Evolutionary conservation across 495 filamentous ascomycete species (phyloP).

Genomic region (Talaromyces ruber): DNA sequence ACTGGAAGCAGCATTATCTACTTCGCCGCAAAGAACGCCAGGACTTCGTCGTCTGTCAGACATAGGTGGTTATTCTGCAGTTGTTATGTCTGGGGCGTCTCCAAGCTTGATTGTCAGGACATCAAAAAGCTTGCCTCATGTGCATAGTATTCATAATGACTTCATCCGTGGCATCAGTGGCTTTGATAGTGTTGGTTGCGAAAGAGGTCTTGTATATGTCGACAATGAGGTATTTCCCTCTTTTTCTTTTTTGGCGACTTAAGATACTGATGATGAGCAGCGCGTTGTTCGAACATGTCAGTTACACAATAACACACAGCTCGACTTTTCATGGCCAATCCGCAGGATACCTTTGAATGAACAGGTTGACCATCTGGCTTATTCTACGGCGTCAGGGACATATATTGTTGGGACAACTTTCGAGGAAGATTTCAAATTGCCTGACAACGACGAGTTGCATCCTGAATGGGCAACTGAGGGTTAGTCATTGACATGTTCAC

Average conservation of each 20-base stretch:
- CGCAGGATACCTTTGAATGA: conserved; percentile 59
- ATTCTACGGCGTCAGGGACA: conserved; percentile 62
- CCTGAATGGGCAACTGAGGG: conserved; percentile 72
- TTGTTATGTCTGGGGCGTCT: conserved; percentile 72
- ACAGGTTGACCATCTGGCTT: conserved; percentile 64
- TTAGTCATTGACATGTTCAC: conserved; percentile 6
- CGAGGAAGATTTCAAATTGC: conserved; percentile 63
- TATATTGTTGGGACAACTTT: conserved; percentile 70
- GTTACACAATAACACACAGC: conserved; percentile 53
- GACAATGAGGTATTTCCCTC: conserved; percentile 36
- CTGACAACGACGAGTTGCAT: conserved; percentile 75
- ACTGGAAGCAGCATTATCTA: conserved; percentile 30
- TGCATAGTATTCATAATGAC: conserved; percentile 59
- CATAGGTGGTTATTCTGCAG: conserved; percentile 63
- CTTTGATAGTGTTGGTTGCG: conserved; percentile 66
- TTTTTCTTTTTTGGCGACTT: not conserved
- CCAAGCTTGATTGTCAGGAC: conserved; percentile 75
- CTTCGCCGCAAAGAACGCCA: conserved; percentile 28
- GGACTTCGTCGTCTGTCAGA: conserved; percentile 57
- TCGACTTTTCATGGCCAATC: conserved; percentile 62
- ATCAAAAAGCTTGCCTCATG: conserved; percentile 60
- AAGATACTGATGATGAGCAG: conserved; percentile 20
- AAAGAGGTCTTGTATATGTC: conserved; percentile 73
- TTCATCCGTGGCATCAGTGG: conserved; percentile 57
- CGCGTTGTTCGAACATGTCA: conserved; percentile 59